phyloP scores from a whole-genome alignment of 345 rosid genomes.

The Stellera chamaejasme region DNA sequence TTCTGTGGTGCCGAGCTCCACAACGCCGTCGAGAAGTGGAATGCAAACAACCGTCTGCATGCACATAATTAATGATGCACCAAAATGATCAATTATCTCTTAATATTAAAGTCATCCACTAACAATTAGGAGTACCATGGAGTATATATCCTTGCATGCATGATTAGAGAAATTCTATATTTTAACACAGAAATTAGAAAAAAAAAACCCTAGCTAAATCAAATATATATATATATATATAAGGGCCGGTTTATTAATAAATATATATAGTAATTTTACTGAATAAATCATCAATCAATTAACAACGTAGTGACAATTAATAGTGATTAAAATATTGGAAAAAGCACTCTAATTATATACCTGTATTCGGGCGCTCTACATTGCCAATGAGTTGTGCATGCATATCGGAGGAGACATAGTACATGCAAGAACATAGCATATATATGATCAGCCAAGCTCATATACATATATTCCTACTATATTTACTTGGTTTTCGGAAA shows the following conservation, averaged over 20 bases:
- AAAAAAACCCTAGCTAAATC: background rate
- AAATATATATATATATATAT: no score
- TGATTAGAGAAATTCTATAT: no score
- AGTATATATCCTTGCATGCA: background rate
- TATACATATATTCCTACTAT: no score
- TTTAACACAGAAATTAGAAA: background rate
- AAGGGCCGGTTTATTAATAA: background rate
- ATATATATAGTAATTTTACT: background rate
- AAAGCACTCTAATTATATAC: slow-evolving; percentile 17
- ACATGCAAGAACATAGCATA: no score
- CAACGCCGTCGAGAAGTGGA: slow-evolving; percentile 82
- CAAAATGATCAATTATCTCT: slow-evolving; percentile 17
- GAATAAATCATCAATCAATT: background rate
- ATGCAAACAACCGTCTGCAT: slow-evolving; percentile 92
- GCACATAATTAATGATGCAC: slow-evolving; percentile 9
- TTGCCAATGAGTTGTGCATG: no score
- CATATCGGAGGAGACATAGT: no score
- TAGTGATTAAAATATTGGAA: no score
- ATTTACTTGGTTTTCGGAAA: no score
- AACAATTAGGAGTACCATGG: slow-evolving; percentile 3
- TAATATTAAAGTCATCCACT: background rate
- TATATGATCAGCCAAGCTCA: no score
- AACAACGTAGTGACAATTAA: no score
- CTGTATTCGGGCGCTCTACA: slow-evolving; percentile 65
- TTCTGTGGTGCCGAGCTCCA: slow-evolving; percentile 74